phyloP scores from a whole-genome alignment of 140 eudicot genomes.

The Stevia rebaudiana region DNA sequence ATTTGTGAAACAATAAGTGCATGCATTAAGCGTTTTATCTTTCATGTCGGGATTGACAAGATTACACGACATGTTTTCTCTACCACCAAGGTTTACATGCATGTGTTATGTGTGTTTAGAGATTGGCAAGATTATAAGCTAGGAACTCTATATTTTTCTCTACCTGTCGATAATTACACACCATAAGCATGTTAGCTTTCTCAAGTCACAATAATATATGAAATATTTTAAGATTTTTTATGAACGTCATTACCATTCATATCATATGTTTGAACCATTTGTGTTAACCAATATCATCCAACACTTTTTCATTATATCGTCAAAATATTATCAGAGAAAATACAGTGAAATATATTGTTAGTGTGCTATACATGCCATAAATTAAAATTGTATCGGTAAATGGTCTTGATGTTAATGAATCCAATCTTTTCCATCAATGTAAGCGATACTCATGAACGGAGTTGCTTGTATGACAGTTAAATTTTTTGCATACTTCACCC shows the following conservation, averaged over 20 bases:
- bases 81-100: neutral
- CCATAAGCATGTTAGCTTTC: slow-evolving; percentile 9
- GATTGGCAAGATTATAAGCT: slow-evolving; percentile 13
- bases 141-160: slow-evolving; percentile 14
- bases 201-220: too few species aligned
- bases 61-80: slow-evolving; percentile 5
- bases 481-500: slow-evolving; percentile 49
- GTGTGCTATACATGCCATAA: slow-evolving; percentile 3
- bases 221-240: neutral
- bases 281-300: neutral
- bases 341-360: neutral
- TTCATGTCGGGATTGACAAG: slow-evolving; percentile 10
- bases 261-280: slow-evolving; percentile 2
- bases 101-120: neutral
- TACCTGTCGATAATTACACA: slow-evolving; percentile 5
- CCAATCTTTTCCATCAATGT: slow-evolving; percentile 70
- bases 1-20: slow-evolving; percentile 2
- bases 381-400: neutral
- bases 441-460: slow-evolving; percentile 45
- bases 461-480: slow-evolving; percentile 49
- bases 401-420: slow-evolving; percentile 21
- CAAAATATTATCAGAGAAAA: slow-evolving; percentile 1
- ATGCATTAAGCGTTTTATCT: slow-evolving; percentile 7
- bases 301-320: neutral
- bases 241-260: neutral